Evolutionary conservation across 441 rosid genomes (phyloP).

Genomic region (Syzygium syzygioides): DNA sequence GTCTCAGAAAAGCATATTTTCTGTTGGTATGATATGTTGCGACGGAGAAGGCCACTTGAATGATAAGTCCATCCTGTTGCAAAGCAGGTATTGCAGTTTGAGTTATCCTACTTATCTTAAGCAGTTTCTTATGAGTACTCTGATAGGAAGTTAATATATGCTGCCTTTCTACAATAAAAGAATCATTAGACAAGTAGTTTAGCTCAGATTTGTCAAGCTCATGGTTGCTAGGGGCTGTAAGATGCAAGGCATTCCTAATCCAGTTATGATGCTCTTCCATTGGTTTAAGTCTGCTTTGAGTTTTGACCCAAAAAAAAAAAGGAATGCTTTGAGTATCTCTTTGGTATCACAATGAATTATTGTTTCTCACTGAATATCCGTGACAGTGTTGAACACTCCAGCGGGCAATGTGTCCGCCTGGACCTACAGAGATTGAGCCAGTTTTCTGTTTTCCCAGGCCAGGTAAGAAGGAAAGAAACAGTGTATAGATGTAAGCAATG

Average conservation of each 20-base stretch:
- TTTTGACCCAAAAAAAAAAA: too few species aligned
- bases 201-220: background rate
- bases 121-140: background rate
- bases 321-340: background rate
- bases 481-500: background rate
- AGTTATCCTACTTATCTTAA: background rate
- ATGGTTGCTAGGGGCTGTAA: background rate
- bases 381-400: conserved; percentile 77
- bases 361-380: background rate
- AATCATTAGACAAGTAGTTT: background rate
- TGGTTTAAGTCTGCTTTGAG: background rate
- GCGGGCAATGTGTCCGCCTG: conserved; percentile 82
- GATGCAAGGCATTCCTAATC: background rate
- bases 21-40: conserved; percentile 95
- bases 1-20: conserved; percentile 75
- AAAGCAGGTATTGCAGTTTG: conserved; percentile 61
- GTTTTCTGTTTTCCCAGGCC: conserved; percentile 94
- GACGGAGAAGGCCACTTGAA: conserved; percentile 95
- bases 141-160: background rate
- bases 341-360: background rate
- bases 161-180: background rate
- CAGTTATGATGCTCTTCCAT: background rate
- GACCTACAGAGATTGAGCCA: conserved; percentile 66
- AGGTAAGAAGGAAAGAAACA: conserved; percentile 42
- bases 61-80: conserved; percentile 81